Conservation (phyloP, 2,329 filamentous ascomycete species). For the Cadophora gregata region DNA sequence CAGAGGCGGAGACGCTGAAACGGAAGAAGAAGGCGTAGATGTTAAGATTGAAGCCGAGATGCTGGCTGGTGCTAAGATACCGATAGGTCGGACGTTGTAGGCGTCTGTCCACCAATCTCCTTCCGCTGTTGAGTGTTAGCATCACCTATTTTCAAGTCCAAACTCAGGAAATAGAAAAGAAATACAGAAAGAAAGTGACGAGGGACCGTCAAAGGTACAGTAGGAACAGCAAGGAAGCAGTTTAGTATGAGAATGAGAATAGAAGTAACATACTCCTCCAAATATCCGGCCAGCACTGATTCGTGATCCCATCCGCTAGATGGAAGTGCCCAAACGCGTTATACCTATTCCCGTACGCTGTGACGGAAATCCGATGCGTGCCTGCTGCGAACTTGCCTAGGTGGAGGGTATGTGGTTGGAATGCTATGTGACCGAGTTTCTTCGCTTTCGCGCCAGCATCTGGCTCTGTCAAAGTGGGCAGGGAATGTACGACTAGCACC, state of each 20-base stretch:
- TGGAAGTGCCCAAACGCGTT: constrained; percentile 43
- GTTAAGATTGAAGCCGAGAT: not conserved
- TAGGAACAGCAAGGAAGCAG: not conserved
- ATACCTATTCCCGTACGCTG: constrained; percentile 41
- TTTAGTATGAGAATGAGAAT: too few relatives aligned
- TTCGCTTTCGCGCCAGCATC: not conserved
- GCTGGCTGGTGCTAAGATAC: constrained; percentile 22
- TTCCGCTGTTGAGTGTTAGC: constrained; percentile 22
- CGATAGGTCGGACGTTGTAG: constrained; percentile 34
- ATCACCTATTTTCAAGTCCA: too few relatives aligned
- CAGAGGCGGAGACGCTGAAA: not conserved
- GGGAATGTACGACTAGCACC: constrained; percentile 33
- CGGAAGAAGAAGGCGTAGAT: not conserved
- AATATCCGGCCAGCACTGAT: constrained; percentile 34
- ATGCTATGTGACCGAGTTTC: constrained; percentile 38
- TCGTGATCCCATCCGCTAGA: constrained; percentile 34
- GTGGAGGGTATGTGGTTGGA: constrained; percentile 37
- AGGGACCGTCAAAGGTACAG: not conserved
- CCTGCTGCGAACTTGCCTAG: constrained; percentile 31
- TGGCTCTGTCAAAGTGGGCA: not conserved
- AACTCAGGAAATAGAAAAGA: too few relatives aligned
- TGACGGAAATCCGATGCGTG: constrained; percentile 34
- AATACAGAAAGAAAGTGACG: too few relatives aligned
- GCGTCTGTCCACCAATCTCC: constrained; percentile 37
- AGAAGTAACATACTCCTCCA: constrained; percentile 37